Conservation (phyloP, 176 grass and related monocot genomes). For the Tuctoria greenei region DNA sequence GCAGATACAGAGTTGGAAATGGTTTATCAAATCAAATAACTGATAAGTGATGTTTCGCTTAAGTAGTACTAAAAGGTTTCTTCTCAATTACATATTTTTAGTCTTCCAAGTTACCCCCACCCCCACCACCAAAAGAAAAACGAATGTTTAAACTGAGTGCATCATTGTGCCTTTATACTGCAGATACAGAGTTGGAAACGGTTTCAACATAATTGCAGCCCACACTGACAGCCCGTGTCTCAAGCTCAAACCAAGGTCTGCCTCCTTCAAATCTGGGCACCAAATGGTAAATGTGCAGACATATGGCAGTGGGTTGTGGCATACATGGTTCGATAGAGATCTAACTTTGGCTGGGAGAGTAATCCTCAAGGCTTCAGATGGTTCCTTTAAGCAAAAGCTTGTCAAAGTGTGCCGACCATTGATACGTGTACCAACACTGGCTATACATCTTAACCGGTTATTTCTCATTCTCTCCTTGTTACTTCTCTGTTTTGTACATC, state of each 20-base stretch:
- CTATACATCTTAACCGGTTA: slow-evolving; percentile 98
- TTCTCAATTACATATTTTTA: not conserved
- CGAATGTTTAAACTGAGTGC: not conserved
- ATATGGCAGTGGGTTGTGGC: slow-evolving; percentile 78
- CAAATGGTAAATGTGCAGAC: slow-evolving; percentile 92
- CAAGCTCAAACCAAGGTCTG: slow-evolving; percentile 87
- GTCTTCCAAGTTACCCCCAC: not conserved
- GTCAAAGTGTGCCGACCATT: slow-evolving; percentile 85
- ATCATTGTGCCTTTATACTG: slow-evolving; percentile 19
- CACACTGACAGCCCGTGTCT: slow-evolving; percentile 96
- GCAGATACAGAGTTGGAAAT: slow-evolving; percentile 76
- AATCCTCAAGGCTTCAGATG: slow-evolving; percentile 72
- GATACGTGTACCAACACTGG: slow-evolving; percentile 85
- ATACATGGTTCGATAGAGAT: slow-evolving; percentile 97
- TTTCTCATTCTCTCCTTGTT: slow-evolving; percentile 42
- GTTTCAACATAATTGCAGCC: slow-evolving; percentile 87
- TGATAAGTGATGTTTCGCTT: not conserved
- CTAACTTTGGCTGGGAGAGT: slow-evolving; percentile 85
- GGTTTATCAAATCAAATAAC: slow-evolving; percentile 59
- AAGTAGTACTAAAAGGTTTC: not conserved
- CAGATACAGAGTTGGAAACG: slow-evolving; percentile 78
- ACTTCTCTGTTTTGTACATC: not conserved
- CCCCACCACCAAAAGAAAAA: not conserved
- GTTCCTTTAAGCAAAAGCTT: slow-evolving; percentile 75
- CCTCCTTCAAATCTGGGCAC: slow-evolving; percentile 74